These are phyloP conservation scores for Tolypocladium sp. DNA, from an alignment of 2,329 filamentous ascomycete species.

Conservation along the genomic window DNA sequence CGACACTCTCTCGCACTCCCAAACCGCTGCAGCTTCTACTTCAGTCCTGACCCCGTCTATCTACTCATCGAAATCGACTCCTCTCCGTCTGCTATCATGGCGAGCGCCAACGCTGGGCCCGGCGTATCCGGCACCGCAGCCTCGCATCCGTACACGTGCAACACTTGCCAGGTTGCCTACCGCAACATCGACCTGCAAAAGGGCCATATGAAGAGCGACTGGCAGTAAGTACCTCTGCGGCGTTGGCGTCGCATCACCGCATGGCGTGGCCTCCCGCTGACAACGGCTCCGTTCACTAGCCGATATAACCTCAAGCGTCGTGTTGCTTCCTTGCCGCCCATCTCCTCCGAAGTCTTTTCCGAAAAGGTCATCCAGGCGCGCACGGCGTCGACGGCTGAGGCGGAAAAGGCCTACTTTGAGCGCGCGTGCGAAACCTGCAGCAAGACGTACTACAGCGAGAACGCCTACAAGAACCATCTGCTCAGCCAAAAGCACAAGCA, in stretches of 20 bases:
- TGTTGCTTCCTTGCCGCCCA: conserved; percentile 80
- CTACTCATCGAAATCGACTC: background rate
- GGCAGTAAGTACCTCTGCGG: conserved; percentile 65
- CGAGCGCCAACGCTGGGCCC: conserved; percentile 24
- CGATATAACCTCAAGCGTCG: conserved; percentile 95
- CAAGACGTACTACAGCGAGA: conserved; percentile 94
- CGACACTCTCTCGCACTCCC: background rate
- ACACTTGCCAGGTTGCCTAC: conserved; percentile 95
- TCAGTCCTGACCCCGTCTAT: background rate
- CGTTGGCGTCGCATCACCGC: background rate
- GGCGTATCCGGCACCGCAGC: conserved; percentile 25
- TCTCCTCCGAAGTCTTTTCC: conserved; percentile 85
- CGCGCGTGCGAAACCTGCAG: conserved; percentile 73
- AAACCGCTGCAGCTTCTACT: background rate
- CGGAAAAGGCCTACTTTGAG: conserved; percentile 82
- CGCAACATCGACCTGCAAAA: conserved; percentile 88
- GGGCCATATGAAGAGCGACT: conserved; percentile 95
- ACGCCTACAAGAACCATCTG: conserved; percentile 88
- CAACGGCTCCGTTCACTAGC: conserved; percentile 30
- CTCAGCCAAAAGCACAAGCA: conserved; percentile 80
- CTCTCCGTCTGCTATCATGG: conserved; percentile 29
- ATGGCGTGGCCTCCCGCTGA: background rate
- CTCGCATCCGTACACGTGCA: conserved; percentile 91
- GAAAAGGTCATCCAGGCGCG: conserved; percentile 93
- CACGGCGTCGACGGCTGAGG: conserved; percentile 72